Evolutionary conservation across 257 asterid species (phyloP).

Genomic region (Henckelia pumila): DNA sequence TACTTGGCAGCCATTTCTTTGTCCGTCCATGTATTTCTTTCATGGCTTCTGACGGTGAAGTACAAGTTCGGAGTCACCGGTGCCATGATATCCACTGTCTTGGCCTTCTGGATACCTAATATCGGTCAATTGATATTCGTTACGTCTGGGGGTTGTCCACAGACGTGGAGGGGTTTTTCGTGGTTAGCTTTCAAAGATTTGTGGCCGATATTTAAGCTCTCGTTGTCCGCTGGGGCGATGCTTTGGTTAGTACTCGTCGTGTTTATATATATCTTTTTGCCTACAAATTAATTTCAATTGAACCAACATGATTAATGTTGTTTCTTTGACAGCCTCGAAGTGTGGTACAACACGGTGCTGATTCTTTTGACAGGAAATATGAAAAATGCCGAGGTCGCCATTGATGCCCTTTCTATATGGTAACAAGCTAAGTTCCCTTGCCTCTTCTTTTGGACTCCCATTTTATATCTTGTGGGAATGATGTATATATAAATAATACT

Average conservation of each 20-base stretch:
- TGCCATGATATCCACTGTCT: slow-evolving; percentile 35
- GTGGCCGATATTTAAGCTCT: slow-evolving; percentile 31
- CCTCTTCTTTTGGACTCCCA: not conserved
- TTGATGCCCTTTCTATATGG: slow-evolving; percentile 42
- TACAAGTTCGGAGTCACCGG: slow-evolving; percentile 33
- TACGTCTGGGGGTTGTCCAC: slow-evolving; percentile 22
- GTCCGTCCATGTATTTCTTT: slow-evolving; percentile 31
- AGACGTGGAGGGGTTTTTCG: slow-evolving; percentile 33
- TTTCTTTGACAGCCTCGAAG: slow-evolving; percentile 31
- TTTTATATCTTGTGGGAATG: not conserved
- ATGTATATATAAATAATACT: not conserved
- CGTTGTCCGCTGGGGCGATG: slow-evolving; percentile 33
- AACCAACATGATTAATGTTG: too few relatives aligned
- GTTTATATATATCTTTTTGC: too few relatives aligned
- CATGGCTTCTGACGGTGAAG: slow-evolving; percentile 37
- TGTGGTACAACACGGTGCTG: slow-evolving; percentile 37
- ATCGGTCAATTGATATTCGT: slow-evolving; percentile 25
- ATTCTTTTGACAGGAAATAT: slow-evolving; percentile 34
- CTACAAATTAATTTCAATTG: too few relatives aligned
- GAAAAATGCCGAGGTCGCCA: slow-evolving; percentile 34
- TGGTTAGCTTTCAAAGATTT: slow-evolving; percentile 30
- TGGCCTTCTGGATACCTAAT: slow-evolving; percentile 42
- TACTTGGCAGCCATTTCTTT: slow-evolving; percentile 28
- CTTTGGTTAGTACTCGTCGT: slow-evolving; percentile 36
- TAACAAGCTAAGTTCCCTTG: not conserved